These are phyloP conservation scores for Musa schizocarpa DNA, from an alignment of 176 grass and related monocot species.

Conservation along the genomic window DNA sequence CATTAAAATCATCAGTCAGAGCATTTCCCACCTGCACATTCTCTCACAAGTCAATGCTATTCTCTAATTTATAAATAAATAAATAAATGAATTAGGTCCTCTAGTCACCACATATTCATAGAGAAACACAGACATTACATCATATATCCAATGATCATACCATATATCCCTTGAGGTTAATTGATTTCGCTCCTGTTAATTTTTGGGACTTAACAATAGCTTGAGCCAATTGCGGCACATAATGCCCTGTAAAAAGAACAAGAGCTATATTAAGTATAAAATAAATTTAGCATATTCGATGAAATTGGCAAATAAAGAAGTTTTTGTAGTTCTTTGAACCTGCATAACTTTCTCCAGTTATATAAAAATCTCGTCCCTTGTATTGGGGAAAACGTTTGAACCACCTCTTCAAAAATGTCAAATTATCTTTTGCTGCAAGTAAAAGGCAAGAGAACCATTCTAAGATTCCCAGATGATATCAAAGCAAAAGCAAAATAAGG, in stretches of 20 bases:
- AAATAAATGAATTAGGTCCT: neutral
- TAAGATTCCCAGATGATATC: neutral
- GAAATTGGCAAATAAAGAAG: constrained; percentile 5
- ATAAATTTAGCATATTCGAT: constrained; percentile 2
- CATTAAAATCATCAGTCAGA: constrained; percentile 91
- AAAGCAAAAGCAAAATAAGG: neutral
- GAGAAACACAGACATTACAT: neutral
- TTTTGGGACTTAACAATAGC: constrained; percentile 72
- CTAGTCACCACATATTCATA: neutral
- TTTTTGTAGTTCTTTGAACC: constrained; percentile 27
- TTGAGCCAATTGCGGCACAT: constrained; percentile 94
- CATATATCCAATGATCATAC: constrained; percentile 30
- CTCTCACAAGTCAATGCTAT: neutral
- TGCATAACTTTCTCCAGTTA: constrained; percentile 94
- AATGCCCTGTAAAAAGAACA: constrained; percentile 61
- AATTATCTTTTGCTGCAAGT: constrained; percentile 60
- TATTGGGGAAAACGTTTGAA: constrained; percentile 87
- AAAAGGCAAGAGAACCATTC: neutral
- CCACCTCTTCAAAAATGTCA: constrained; percentile 79
- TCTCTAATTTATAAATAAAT: neutral
- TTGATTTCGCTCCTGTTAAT: constrained; percentile 50
- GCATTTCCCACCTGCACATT: constrained; percentile 87
- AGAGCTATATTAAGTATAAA: constrained; percentile 3
- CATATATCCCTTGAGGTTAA: constrained; percentile 97
- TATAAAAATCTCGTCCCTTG: constrained; percentile 72